Percentiles rank a stretch among this genome's conserved stretches.
Conservation (phyloP, 2,329 filamentous ascomycete species). For the Huntiella decipiens region DNA sequence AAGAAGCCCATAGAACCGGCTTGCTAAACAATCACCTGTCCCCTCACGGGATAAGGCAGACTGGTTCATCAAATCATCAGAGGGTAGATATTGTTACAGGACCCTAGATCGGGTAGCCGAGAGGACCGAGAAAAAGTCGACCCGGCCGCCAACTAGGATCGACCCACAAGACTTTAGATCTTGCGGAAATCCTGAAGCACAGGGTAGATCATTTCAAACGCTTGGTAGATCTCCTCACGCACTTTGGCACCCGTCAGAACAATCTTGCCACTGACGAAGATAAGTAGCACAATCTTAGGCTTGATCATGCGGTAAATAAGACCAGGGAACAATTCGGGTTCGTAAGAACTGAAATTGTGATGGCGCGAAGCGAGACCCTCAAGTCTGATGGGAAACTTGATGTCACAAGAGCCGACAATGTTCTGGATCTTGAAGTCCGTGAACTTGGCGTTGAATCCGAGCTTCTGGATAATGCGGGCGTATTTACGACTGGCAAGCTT, state of each 20-base stretch:
- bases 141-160: not conserved
- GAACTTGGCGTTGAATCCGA: slow-evolving; percentile 98
- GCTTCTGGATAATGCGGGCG: slow-evolving; percentile 97
- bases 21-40: not conserved
- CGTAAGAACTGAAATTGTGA: slow-evolving; percentile 98
- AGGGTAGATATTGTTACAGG: slow-evolving; percentile 3
- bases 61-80: slow-evolving; percentile 9
- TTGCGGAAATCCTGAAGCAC: slow-evolving; percentile 62
- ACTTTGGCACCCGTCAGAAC: slow-evolving; percentile 95
- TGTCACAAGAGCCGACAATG: slow-evolving; percentile 95
- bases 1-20: not conserved
- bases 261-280: slow-evolving; percentile 94
- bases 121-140: not conserved
- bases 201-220: slow-evolving; percentile 93
- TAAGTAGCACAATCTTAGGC: slow-evolving; percentile 79
- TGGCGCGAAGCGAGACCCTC: slow-evolving; percentile 91
- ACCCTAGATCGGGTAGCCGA: not conserved
- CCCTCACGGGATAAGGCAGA: not conserved
- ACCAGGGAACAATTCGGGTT: slow-evolving; percentile 95
- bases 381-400: slow-evolving; percentile 96
- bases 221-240: slow-evolving; percentile 92
- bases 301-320: slow-evolving; percentile 99
- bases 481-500: slow-evolving; percentile 96
- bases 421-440: slow-evolving; percentile 99
- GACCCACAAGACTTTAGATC: slow-evolving; percentile 22